Base-by-base conservation (phyloP, 371 early-diverging fungal species). In the Mortierella sp. region DNA sequence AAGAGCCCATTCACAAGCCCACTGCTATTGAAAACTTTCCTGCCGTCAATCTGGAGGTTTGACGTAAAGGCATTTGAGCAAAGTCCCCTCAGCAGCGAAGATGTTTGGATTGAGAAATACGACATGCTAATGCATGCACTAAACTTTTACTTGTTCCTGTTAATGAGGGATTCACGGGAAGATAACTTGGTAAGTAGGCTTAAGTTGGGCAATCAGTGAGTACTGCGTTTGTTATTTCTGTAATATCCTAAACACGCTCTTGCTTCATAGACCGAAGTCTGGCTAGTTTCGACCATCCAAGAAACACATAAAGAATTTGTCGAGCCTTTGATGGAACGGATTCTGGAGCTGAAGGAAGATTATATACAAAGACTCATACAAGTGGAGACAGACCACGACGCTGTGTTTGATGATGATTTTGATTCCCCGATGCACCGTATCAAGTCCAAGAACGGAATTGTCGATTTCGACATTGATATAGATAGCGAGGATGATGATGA, bases 111-210 rank as follows among this genome's bases (percentile, higher is more conserved):
- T 70, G 78, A 86, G 40, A 82, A 82, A 15, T 85, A 83, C 57
- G 79, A 65, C 40, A 62, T 79, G 50, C 67, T 81, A 7, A 85
- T 86, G 84, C 85, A 87, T 40, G 77, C 84, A 0, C 67, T 87
- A 0, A 86, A 84, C 58, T 69, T 86, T 58, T 87, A 87, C 59
- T 58, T 86, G 63, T 86, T 78, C 69, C 40, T 86, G 48, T 75
- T 86, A 41, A 82, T 80, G 59, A 72, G 73, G n/a, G 84, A 85
- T 53, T 21, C 58, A 22, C 21, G 45, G 13, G 62, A 77, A 4
- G 85, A 83, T 24, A 72, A 80, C 28, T 15, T 80, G 75, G 79
- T 78, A 69, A 64, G 48, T 6, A 36, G 33, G 0, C 48, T 50
- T 50, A 33, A 64, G 19, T 50, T 13, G 16, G 45, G 45, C 9